Conservation (phyloP, 768 basidiomycete genomes). For the Amanita pseudoporphyria region DNA sequence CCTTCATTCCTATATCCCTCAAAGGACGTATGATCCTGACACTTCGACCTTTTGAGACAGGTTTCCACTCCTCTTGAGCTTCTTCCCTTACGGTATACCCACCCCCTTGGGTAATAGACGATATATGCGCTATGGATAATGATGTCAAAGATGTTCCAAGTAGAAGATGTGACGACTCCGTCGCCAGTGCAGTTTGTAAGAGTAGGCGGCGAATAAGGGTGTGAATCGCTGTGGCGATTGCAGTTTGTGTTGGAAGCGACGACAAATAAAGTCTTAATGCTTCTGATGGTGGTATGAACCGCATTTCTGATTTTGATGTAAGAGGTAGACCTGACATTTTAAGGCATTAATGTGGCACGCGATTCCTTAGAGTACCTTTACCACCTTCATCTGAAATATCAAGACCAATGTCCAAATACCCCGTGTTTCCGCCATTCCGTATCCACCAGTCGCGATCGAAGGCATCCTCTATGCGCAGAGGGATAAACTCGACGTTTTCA, state of each 20-base stretch:
- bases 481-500: conserved; percentile 44
- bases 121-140: conserved; percentile 64
- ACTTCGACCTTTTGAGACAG: conserved; percentile 12
- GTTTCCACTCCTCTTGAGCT: conserved; percentile 60
- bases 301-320: conserved; percentile 16
- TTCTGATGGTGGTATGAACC: conserved; percentile 14
- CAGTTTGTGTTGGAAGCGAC: conserved; percentile 68
- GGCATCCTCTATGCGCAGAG: conserved; percentile 62
- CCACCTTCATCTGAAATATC: conserved; percentile 47
- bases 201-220: conserved; percentile 60
- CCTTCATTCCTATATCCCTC: conserved; percentile 36
- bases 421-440: conserved; percentile 25
- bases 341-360: conserved; percentile 1
- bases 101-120: conserved; percentile 66
- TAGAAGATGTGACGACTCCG: conserved; percentile 62
- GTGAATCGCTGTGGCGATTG: conserved; percentile 47
- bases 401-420: conserved; percentile 24
- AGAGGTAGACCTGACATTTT: conserved; percentile 21
- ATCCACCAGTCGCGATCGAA: conserved; percentile 67
- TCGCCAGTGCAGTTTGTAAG: conserved; percentile 51
- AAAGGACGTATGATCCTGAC: conserved; percentile 60
- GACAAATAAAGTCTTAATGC: conserved; percentile 42
- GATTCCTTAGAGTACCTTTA: neutral
- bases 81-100: conserved; percentile 66
- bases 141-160: conserved; percentile 76